A percentile compares a stretch with the other conserved stretches of the same genome.
Evolutionary conservation across 352 stramenopile species (phyloP).

Genomic region (Pythium aphanidermatum): DNA sequence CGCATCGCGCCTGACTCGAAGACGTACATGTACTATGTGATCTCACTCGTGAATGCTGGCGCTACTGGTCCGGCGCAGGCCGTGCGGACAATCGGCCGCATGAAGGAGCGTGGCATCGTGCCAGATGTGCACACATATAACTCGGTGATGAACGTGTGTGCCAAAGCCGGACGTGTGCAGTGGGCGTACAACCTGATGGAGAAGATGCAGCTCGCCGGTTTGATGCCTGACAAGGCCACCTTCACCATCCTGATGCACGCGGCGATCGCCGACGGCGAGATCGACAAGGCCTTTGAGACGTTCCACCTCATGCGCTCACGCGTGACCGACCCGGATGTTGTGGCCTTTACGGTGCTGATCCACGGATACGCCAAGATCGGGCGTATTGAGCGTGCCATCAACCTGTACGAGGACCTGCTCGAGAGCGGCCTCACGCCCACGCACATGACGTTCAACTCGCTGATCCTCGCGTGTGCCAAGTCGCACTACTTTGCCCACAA

Average conservation of each 20-base stretch:
- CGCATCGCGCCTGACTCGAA: constrained; percentile 38
- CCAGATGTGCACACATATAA: constrained; percentile 62
- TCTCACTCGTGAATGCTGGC: constrained; percentile 36
- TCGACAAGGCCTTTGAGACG: constrained; percentile 81
- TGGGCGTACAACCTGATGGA: constrained; percentile 86
- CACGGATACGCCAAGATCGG: constrained; percentile 70
- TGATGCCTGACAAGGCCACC: constrained; percentile 54
- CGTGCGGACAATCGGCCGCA: constrained; percentile 67
- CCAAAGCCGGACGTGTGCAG: constrained; percentile 46
- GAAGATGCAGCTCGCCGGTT: constrained; percentile 73
- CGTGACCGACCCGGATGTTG: constrained; percentile 57
- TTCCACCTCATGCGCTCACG: constrained; percentile 81
- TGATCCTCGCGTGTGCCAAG: constrained; percentile 80
- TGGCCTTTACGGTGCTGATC: constrained; percentile 68
- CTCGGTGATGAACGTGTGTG: constrained; percentile 80
- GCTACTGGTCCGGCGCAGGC: constrained; percentile 39
- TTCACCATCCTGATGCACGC: constrained; percentile 82
- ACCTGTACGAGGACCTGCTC: constrained; percentile 72
- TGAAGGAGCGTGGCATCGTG: constrained; percentile 68
- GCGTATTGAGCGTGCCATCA: constrained; percentile 67
- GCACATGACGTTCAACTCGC: constrained; percentile 68
- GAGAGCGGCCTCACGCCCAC: constrained; percentile 60
- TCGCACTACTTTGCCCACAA: constrained; percentile 85
- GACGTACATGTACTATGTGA: constrained; percentile 80
- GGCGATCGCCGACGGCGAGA: constrained; percentile 58